phyloP scores from a whole-genome alignment of 1,139 yeast species.

The Candida sp. region DNA sequence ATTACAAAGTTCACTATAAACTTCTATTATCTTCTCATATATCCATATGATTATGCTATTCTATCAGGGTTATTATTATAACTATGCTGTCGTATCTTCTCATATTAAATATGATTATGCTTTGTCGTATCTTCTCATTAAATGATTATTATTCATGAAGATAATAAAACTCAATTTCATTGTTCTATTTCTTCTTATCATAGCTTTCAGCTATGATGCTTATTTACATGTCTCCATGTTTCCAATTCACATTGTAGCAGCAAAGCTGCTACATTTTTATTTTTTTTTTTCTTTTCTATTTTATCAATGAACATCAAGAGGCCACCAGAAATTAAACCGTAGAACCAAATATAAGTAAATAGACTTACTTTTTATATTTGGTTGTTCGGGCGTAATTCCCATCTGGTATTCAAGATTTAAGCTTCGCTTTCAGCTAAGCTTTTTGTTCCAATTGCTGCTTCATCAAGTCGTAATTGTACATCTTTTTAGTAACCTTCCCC shows the following conservation, averaged over 20 bases:
- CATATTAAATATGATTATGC: background rate
- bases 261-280: too few species aligned
- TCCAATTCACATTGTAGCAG: background rate
- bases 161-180: background rate
- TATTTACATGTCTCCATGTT: background rate
- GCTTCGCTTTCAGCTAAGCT: background rate
- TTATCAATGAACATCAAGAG: too few species aligned
- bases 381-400: too few species aligned
- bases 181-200: background rate
- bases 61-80: background rate
- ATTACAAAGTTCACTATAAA: background rate
- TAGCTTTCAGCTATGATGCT: too few species aligned
- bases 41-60: background rate
- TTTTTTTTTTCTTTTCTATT: too few species aligned
- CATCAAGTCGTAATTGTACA: constrained; percentile 24
- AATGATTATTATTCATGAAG: background rate
- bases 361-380: too few species aligned
- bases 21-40: constrained; percentile 1
- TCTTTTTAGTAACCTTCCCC: constrained; percentile 23
- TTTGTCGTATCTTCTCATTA: background rate
- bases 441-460: constrained; percentile 18
- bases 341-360: too few species aligned
- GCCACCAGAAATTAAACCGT: too few species aligned
- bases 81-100: constrained; percentile 1
- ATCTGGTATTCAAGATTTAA: too few species aligned